Conservation (phyloP, 1,284 basidiomycete species). For the Irpex lacteus region DNA sequence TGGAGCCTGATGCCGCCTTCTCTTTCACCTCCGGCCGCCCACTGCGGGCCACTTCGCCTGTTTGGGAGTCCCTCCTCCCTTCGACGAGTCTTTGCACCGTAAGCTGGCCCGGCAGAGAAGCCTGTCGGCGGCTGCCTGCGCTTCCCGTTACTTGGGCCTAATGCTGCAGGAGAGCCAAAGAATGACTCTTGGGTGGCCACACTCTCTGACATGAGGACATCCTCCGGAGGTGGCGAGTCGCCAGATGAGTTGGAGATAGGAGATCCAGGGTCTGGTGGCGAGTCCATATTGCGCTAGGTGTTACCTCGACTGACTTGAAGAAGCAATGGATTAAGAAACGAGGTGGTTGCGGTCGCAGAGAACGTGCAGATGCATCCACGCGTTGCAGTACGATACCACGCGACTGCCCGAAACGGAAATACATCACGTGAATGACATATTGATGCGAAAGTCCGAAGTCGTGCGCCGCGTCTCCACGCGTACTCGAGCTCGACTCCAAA, state of each 20-base stretch:
- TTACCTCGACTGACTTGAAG: not conserved
- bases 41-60: slow-evolving; percentile 11
- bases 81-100: slow-evolving; percentile 36
- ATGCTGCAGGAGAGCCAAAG: not conserved
- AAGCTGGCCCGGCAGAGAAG: slow-evolving; percentile 4
- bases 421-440: slow-evolving; percentile 4
- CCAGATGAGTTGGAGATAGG: slow-evolving; percentile 25
- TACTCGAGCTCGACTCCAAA: slow-evolving; percentile 7
- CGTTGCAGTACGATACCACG: not conserved
- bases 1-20: slow-evolving; percentile 23
- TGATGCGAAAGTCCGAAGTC: not conserved
- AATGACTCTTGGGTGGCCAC: not conserved
- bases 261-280: slow-evolving; percentile 26
- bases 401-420: not conserved
- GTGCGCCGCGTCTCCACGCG: slow-evolving; percentile 6
- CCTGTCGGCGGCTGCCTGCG: slow-evolving; percentile 35
- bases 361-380: not conserved
- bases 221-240: slow-evolving; percentile 17
- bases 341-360: not conserved
- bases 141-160: slow-evolving; percentile 7
- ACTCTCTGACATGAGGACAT: slow-evolving; percentile 2
- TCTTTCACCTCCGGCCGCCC: slow-evolving; percentile 20
- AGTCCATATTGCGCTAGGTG: slow-evolving; percentile 21
- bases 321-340: not conserved
- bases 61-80: slow-evolving; percentile 31